Percentiles rank a stretch among this genome's conserved stretches.
Evolutionary conservation across 2,329 filamentous ascomycete species (phyloP).

Genomic region (Cercospora zeae-maydis): DNA sequence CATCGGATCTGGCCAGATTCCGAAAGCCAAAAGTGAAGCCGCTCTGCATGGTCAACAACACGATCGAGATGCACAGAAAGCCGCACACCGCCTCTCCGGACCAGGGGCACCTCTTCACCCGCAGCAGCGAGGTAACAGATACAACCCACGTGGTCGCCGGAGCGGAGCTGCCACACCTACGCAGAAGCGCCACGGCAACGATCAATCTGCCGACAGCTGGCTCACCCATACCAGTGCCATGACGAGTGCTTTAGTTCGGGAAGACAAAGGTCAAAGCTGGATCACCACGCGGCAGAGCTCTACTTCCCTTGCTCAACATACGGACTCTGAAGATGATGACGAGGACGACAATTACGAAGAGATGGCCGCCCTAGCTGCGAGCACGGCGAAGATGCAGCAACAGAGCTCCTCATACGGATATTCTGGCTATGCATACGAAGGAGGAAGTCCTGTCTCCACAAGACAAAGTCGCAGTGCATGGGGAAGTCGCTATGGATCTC

Average conservation of each 20-base stretch:
- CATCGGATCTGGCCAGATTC: slow-evolving; percentile 33
- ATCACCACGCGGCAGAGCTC: slow-evolving; percentile 46
- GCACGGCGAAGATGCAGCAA: slow-evolving; percentile 21
- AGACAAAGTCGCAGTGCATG: slow-evolving; percentile 28
- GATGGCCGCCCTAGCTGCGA: slow-evolving; percentile 32
- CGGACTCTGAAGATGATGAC: slow-evolving; percentile 25
- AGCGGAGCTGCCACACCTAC: slow-evolving; percentile 20
- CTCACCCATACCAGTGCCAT: slow-evolving; percentile 56
- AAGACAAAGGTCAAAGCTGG: slow-evolving; percentile 63
- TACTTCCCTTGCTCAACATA: slow-evolving; percentile 47
- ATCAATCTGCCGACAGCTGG: slow-evolving; percentile 49
- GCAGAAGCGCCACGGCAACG: slow-evolving; percentile 4
- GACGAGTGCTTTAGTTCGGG: slow-evolving; percentile 55
- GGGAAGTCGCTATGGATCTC: slow-evolving; percentile 37
- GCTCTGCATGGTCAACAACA: slow-evolving; percentile 36
- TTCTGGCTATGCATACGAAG: slow-evolving; percentile 14
- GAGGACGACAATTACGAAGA: slow-evolving; percentile 37
- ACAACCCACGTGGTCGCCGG: slow-evolving; percentile 7
- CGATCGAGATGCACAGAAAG: slow-evolving; percentile 7
- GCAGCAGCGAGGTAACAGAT: slow-evolving; percentile 12
- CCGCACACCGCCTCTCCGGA: slow-evolving; percentile 16
- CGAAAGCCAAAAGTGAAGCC: slow-evolving; percentile 48
- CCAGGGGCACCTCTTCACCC: slow-evolving; percentile 21
- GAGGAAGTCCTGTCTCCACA: slow-evolving; percentile 18
- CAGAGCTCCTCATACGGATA: not conserved